These are phyloP conservation scores for Talaromyces sp. DNA, from an alignment of 2,329 filamentous ascomycete species.

Conservation along the genomic window DNA sequence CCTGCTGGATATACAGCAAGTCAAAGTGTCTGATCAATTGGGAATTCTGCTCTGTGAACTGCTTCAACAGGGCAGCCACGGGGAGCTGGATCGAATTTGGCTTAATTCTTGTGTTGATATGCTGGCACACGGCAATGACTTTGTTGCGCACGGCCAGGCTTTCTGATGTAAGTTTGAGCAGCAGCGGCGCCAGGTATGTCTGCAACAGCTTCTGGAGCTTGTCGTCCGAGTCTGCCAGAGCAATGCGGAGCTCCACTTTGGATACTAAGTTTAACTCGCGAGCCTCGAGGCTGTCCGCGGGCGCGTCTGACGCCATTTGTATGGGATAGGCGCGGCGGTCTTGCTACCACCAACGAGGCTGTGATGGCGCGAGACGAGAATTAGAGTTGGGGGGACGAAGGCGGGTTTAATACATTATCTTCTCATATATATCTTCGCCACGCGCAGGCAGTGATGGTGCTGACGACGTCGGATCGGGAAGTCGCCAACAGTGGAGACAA, in stretches of 20 bases:
- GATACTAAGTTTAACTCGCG: conserved; percentile 77
- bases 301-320: conserved; percentile 29
- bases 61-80: conserved; percentile 75
- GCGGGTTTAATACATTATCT: background rate
- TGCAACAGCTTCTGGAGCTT: conserved; percentile 76
- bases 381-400: background rate
- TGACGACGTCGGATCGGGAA: background rate
- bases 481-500: background rate
- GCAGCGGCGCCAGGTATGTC: conserved; percentile 72
- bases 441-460: background rate
- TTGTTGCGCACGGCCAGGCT: conserved; percentile 76
- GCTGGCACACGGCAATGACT: conserved; percentile 66
- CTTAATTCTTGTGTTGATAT: conserved; percentile 63
- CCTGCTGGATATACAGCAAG: conserved; percentile 83
- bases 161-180: conserved; percentile 82
- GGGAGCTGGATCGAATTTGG: conserved; percentile 68
- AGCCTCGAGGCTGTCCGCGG: conserved; percentile 40
- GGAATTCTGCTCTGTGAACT: conserved; percentile 76
- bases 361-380: background rate
- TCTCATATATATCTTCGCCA: background rate
- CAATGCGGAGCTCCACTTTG: conserved; percentile 81
- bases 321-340: background rate
- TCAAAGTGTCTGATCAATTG: conserved; percentile 82
- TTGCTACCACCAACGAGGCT: background rate
- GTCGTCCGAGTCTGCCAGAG: conserved; percentile 74